Evolutionary conservation across 495 filamentous ascomycete genomes (phyloP).

Genomic region (Aspergillus steynii): DNA sequence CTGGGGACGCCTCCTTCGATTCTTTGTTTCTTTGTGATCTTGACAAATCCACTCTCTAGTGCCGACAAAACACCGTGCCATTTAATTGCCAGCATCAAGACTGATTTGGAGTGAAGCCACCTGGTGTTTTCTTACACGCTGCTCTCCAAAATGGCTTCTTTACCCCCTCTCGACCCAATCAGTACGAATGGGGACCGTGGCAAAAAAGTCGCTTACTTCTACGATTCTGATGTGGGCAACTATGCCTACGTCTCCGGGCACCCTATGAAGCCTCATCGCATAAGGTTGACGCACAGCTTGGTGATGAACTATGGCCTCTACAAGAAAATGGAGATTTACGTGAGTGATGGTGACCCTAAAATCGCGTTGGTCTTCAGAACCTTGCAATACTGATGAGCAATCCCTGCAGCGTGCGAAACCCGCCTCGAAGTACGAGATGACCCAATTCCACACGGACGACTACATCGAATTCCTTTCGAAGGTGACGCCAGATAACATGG

Average conservation of each 20-base stretch:
- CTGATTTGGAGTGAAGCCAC: slow-evolving; percentile 2
- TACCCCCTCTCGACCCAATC: slow-evolving; percentile 55
- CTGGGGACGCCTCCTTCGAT: background rate
- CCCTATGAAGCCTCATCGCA: slow-evolving; percentile 99
- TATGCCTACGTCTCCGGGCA: slow-evolving; percentile 98
- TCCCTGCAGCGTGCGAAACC: slow-evolving; percentile 86
- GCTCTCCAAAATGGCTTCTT: slow-evolving; percentile 37
- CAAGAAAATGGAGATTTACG: slow-evolving; percentile 99
- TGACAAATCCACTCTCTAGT: background rate
- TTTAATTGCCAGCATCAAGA: background rate
- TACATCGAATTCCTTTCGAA: slow-evolving; percentile 97
- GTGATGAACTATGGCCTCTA: slow-evolving; percentile 99
- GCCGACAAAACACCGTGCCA: slow-evolving; percentile 24
- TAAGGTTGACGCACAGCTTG: slow-evolving; percentile 92
- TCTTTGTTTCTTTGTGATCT: slow-evolving; percentile 1
- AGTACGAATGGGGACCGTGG: slow-evolving; percentile 52
- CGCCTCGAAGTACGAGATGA: slow-evolving; percentile 95
- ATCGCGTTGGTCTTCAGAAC: background rate
- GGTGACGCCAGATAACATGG: slow-evolving; percentile 99
- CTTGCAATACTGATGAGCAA: slow-evolving; percentile 25
- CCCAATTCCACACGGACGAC: slow-evolving; percentile 98
- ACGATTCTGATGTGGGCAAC: slow-evolving; percentile 96
- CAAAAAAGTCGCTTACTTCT: slow-evolving; percentile 93
- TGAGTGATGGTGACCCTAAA: slow-evolving; percentile 49
- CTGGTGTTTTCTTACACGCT: slow-evolving; percentile 7